phyloP scores from a whole-genome alignment of 768 basidiomycete genomes.

The Amanita exitialis region DNA sequence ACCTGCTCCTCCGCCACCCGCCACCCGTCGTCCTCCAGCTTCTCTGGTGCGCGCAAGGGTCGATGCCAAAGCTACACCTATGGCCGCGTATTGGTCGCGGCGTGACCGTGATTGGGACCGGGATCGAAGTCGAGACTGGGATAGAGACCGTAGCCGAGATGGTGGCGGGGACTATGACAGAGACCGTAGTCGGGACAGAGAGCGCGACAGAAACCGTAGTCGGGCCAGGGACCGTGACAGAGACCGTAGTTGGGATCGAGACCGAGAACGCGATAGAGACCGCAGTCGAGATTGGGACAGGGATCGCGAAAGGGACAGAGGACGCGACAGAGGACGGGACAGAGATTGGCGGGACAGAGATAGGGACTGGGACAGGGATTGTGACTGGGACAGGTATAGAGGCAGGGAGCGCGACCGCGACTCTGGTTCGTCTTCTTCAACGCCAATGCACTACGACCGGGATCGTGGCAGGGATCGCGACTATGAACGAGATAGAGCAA shows the following conservation, averaged over 20 bases:
- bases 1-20: slow-evolving; percentile 5
- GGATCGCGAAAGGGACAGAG: slow-evolving; percentile 3
- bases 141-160: slow-evolving; percentile 11
- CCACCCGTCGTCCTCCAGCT: slow-evolving; percentile 7
- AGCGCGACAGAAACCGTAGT: slow-evolving; percentile 11
- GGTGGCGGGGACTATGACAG: slow-evolving; percentile 12
- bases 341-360: slow-evolving; percentile 8
- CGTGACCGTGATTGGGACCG: slow-evolving; percentile 11
- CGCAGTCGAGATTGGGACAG: slow-evolving; percentile 9
- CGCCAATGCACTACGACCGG: slow-evolving; percentile 1
- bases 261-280: slow-evolving; percentile 1
- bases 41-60: slow-evolving; percentile 7
- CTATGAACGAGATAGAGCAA: neutral
- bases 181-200: slow-evolving; percentile 17
- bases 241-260: slow-evolving; percentile 2
- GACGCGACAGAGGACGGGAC: slow-evolving; percentile 8
- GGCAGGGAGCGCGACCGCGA: neutral
- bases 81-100: slow-evolving; percentile 4
- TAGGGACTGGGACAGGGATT: slow-evolving; percentile 8
- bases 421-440: slow-evolving; percentile 3
- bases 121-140: slow-evolving; percentile 10
- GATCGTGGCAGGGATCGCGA: slow-evolving; percentile 2
- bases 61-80: slow-evolving; percentile 7
- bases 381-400: slow-evolving; percentile 7
- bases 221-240: neutral